phyloP scores from a whole-genome alignment of 495 filamentous ascomycete species.

The Penicillium robsamsonii region DNA sequence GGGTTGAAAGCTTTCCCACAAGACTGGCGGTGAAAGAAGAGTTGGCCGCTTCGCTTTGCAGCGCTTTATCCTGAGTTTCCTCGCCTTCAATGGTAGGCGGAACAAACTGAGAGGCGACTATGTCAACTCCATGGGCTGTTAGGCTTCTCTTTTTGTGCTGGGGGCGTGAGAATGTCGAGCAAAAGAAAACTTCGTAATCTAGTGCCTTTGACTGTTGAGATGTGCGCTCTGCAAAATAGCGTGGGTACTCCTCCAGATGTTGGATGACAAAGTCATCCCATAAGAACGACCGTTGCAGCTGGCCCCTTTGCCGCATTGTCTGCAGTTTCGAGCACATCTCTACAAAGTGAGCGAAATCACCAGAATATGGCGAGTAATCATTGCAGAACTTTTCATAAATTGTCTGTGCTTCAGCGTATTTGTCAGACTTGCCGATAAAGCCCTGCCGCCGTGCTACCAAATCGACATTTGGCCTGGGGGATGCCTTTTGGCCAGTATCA shows the following conservation, averaged over 20 bases:
- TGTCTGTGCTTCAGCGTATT: conserved; percentile 24
- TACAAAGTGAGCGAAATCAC: conserved; percentile 53
- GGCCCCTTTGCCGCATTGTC: conserved; percentile 38
- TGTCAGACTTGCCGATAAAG: conserved; percentile 24
- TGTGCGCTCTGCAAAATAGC: conserved; percentile 29
- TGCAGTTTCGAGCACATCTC: conserved; percentile 54
- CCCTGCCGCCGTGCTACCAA: conserved; percentile 26
- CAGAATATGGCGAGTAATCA: conserved; percentile 57
- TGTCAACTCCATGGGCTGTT: conserved; percentile 27
- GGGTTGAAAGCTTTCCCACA: conserved; percentile 29
- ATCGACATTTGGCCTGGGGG: conserved; percentile 12
- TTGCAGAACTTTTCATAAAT: conserved; percentile 52
- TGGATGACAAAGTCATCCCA: conserved; percentile 69
- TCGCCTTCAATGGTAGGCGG: not conserved
- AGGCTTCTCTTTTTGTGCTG: conserved; percentile 39
- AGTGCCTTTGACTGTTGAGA: conserved; percentile 20
- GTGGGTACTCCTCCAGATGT: conserved; percentile 40
- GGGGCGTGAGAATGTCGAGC: conserved; percentile 25
- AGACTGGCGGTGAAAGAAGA: conserved; percentile 34
- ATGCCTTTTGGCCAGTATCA: not conserved
- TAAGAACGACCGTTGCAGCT: conserved; percentile 47
- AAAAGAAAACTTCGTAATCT: conserved; percentile 39
- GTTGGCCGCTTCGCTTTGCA: not conserved
- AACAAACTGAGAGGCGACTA: conserved; percentile 28
- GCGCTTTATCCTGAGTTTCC: not conserved